Conservation (phyloP, 139 green algal genomes). For the Asterochloris sp. region DNA sequence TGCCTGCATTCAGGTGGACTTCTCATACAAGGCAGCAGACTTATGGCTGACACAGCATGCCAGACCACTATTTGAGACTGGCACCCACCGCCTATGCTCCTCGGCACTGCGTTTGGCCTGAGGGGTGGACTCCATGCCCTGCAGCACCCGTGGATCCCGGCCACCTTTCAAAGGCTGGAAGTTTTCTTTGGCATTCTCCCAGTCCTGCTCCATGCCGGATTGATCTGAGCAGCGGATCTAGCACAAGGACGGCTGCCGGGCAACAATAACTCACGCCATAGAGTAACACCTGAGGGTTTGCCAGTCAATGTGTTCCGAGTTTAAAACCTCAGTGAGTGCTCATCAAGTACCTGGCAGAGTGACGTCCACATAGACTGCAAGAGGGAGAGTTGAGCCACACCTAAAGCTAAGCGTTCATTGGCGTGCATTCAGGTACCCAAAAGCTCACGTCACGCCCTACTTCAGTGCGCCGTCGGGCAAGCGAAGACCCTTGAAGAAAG, state of each 20-base stretch:
- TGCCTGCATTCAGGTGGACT: constrained; percentile 31
- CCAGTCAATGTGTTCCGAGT: no score
- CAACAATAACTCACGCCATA: no score
- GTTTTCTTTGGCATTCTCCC: constrained; percentile 88
- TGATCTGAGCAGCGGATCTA: no score
- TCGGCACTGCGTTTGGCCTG: neutral
- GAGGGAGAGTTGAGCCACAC: neutral
- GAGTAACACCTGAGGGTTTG: no score
- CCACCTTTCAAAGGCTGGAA: constrained; percentile 71
- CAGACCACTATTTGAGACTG: neutral
- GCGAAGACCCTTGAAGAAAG: constrained; percentile 6
- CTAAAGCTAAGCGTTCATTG: no score
- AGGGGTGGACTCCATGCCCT: neutral
- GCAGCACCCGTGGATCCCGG: constrained; percentile 43
- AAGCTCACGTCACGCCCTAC: no score
- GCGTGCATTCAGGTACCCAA: no score
- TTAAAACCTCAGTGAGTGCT: no score
- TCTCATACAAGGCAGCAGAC: constrained; percentile 1
- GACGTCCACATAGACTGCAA: neutral
- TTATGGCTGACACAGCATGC: constrained; percentile 7
- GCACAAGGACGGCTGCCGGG: no score
- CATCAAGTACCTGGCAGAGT: neutral
- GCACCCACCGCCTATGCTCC: constrained; percentile 1
- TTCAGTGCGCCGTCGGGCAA: neutral
- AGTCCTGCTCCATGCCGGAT: constrained; percentile 37